These are phyloP conservation scores for Suillus variegatus DNA, from an alignment of 768 basidiomycete genomes.

Conservation along the genomic window DNA sequence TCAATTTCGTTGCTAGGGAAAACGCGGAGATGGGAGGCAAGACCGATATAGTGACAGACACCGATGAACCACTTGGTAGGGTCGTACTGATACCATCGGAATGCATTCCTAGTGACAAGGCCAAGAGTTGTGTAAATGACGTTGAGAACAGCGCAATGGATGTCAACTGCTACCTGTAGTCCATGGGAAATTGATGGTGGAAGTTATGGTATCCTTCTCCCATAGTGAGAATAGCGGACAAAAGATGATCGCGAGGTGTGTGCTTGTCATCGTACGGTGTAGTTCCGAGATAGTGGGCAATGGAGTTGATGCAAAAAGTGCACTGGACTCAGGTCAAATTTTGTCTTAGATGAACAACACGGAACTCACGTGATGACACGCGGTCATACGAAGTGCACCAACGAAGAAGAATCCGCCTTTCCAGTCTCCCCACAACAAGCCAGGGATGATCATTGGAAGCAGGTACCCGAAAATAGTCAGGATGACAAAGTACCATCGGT, in stretches of 20 bases:
- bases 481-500: slow-evolving; percentile 68
- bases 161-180: slow-evolving; percentile 36
- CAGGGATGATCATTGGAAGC: slow-evolving; percentile 69
- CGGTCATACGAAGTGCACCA: slow-evolving; percentile 66
- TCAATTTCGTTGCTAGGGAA: slow-evolving; percentile 90
- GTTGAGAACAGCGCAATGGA: neutral
- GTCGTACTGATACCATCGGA: slow-evolving; percentile 71
- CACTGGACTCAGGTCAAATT: slow-evolving; percentile 46
- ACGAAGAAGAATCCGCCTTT: slow-evolving; percentile 76
- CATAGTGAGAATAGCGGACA: slow-evolving; percentile 82
- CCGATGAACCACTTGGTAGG: slow-evolving; percentile 84
- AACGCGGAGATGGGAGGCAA: slow-evolving; percentile 77
- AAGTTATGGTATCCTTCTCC: slow-evolving; percentile 72
- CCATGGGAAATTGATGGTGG: slow-evolving; percentile 89
- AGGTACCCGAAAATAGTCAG: slow-evolving; percentile 66
- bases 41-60: slow-evolving; percentile 55
- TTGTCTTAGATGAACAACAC: slow-evolving; percentile 2
- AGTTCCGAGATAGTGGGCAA: slow-evolving; percentile 83
- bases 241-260: slow-evolving; percentile 74
- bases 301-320: slow-evolving; percentile 87
- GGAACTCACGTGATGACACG: slow-evolving; percentile 77
- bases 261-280: slow-evolving; percentile 81
- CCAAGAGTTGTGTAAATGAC: slow-evolving; percentile 12
- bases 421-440: slow-evolving; percentile 75
- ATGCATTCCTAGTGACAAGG: slow-evolving; percentile 56